Evolutionary conservation across 1,284 basidiomycete species (phyloP).

Genomic region (Cryptococcus sp.): DNA sequence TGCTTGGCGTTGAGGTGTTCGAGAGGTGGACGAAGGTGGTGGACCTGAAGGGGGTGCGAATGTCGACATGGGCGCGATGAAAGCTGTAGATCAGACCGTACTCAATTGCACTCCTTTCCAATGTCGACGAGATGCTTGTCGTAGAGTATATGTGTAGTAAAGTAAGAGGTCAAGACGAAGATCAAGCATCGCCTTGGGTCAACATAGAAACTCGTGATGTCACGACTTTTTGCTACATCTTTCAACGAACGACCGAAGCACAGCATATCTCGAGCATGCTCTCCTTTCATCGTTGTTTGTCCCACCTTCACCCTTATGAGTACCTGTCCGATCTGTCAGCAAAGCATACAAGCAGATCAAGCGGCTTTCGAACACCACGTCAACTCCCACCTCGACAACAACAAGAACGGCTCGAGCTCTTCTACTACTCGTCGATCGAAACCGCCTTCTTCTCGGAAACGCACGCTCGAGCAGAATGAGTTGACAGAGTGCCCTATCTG

Average conservation of each 20-base stretch:
- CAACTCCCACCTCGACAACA: constrained; percentile 8
- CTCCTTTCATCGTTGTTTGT: background rate
- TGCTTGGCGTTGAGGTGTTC: background rate
- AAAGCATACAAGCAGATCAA: constrained; percentile 12
- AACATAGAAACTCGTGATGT: no score
- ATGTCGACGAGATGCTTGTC: no score
- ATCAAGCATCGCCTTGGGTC: no score
- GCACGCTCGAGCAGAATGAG: background rate
- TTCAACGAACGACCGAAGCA: no score
- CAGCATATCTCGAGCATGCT: background rate
- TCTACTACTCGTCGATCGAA: background rate
- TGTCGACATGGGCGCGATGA: no score
- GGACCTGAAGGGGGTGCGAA: constrained; percentile 7
- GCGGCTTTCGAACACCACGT: constrained; percentile 14
- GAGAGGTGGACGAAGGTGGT: constrained; percentile 1
- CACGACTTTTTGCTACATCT: no score
- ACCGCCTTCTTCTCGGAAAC: background rate
- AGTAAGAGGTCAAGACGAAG: no score
- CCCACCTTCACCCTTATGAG: constrained; percentile 1
- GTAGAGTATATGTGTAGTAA: no score
- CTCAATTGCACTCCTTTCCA: no score
- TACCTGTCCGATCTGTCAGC: constrained; percentile 20
- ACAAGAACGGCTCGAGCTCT: no score
- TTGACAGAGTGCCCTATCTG: constrained; percentile 24
- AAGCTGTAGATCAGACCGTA: no score